Evolutionary conservation across 805 yeast genomes (phyloP), one percentile per base, ranked within the genome.

Genomic region (Yamadazyma ubonensis): DNA sequence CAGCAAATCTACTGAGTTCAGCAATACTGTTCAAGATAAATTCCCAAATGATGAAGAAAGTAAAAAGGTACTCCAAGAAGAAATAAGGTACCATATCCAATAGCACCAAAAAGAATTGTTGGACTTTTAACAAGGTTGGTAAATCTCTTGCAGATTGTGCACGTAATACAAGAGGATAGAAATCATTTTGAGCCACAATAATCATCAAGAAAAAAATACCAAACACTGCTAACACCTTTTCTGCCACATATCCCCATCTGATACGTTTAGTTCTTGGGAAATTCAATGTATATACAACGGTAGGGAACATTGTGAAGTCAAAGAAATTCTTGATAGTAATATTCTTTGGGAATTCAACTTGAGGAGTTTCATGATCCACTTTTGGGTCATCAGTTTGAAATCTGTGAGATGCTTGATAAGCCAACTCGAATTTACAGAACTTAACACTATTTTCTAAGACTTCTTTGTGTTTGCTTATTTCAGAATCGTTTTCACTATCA

Each of bases 31-130:
- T 91, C 51, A 90, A 68, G 36, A 91, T 91, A 5, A 91, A 83
- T 54, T 93, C 98, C 99, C 99, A 95, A 46, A 95, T 93, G 45
- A 93, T 67, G 58, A 86, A 90, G 63, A 90, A 93, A 0, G 78
- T 81, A 42, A 93, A 65, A 38, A 93, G 53, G 58, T 89, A 91
- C 59, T 84, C 76, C 39, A 81, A 59, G 26, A 87, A 65, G 58
- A 93, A 87, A 15, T 90, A 83, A 14, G 96, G 95, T 25, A 87
- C 77, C 52, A 88, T 67, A 52, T 88, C 95, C 18, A 86, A 51
- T 21, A 86, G 53, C 8, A 86, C 66, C 40, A 78, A 62, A 8
- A 87, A 81, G 51, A 78, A 86, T 16, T 55, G 59, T 42, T 53
- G 49, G 3, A 73, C 32, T 43, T 79, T 67, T 25, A 71, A 75